Base-by-base conservation (phyloP, 78 protist genomes). In the Blattamonas nauphoetae region DNA sequence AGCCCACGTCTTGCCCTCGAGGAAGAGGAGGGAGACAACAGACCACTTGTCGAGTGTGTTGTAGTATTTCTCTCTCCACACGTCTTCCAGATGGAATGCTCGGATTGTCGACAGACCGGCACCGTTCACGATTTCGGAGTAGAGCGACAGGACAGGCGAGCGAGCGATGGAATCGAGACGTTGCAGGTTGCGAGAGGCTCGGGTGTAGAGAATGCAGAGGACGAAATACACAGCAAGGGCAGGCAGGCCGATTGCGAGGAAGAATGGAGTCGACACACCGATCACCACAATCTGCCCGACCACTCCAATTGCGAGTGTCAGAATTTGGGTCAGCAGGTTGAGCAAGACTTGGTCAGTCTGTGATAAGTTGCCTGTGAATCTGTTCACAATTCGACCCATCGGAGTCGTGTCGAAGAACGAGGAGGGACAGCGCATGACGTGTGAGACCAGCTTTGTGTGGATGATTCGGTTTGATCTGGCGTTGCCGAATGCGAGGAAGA, bases 341-440 rank as follows among this genome's bases (percentile, higher is more conserved):
- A 38, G 81, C 6, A 77, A 36, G 44, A 36, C 44, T 1, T 1
- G 3, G 83, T 78, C 83, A 1, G 41, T 21, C 41, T 1, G 41
- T 42, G 3, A 11, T 0, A 35, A 4, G n/a, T 86, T 81, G 6
- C 4, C 45, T 1, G 32, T 11, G 80, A 86, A 86, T n/a, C 88
- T 6, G 78, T 86, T 86, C 63, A 86, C 35, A 3, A 86, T 86
- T 36, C 88, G 78, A 1, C 88, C 88, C 4, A 45, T 2, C 3
- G 83, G 83, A 1, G 6, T 5, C 1, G 86, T 84, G 1, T 84
- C 86, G 77, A 84, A 84, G 77, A 55, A 46, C 33, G 55, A 41
- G 21, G 34, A 41, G 38, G 86, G 86, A 1, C 77, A 41, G 2
- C 41, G 63, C 33, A 83, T 3, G 6, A 83, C 45, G 63, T 35